These are phyloP conservation scores for Suillus occidentalis DNA, from an alignment of 768 basidiomycete species.

Conservation along the genomic window DNA sequence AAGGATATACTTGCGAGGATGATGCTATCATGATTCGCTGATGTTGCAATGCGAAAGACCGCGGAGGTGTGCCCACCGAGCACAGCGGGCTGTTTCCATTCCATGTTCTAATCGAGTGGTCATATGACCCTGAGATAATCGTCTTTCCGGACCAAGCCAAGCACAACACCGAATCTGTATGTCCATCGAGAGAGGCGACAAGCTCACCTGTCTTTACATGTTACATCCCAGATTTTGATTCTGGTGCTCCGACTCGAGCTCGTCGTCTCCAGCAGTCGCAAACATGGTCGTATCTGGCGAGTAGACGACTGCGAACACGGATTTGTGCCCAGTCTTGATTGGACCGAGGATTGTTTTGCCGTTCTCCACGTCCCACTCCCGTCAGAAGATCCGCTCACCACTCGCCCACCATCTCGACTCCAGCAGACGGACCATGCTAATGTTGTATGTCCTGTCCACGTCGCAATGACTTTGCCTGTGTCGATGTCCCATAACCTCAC, in stretches of 20 bases:
- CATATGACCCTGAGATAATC: no score
- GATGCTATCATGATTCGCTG: not conserved
- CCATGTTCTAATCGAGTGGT: no score
- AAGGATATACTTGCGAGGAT: not conserved
- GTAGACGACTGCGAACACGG: not conserved
- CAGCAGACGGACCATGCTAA: not conserved
- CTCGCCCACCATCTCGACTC: not conserved
- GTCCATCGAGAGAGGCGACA: not conserved
- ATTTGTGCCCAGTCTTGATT: not conserved
- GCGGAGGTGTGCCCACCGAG: no score
- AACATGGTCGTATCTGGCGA: not conserved
- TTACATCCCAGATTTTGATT: not conserved
- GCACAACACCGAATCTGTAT: not conserved
- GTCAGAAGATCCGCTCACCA: not conserved
- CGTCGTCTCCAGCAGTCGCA: not conserved
- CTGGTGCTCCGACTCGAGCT: not conserved
- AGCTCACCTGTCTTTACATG: not conserved
- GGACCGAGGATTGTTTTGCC: not conserved
- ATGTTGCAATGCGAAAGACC: not conserved
- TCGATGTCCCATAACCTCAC: not conserved
- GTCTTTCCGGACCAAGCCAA: no score
- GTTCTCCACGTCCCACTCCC: not conserved
- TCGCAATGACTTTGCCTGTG: not conserved
- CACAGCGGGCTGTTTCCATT: no score
- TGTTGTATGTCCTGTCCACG: not conserved